Percentiles rank a stretch among this genome's conserved stretches.
Conservation (phyloP, 495 filamentous ascomycete species). For the Neurospora cerealis region DNA sequence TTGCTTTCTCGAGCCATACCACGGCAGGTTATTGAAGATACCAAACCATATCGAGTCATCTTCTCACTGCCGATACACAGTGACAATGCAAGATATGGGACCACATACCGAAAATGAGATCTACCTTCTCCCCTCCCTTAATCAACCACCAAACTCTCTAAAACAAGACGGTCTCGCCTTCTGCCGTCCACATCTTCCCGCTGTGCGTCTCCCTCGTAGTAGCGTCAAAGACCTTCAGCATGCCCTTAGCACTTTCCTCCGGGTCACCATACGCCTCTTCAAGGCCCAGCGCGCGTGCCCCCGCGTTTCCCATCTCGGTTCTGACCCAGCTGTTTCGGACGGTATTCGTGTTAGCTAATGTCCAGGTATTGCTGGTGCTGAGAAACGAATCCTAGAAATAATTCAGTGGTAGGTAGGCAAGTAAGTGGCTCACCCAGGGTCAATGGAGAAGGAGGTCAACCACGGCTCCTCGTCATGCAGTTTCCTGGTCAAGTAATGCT, state of each 20-base stretch:
- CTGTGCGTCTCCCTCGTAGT: slow-evolving; percentile 30
- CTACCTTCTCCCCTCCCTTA: not conserved
- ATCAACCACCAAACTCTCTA: not conserved
- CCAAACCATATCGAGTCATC: not conserved
- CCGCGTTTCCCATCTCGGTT: slow-evolving; percentile 38
- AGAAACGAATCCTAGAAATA: not conserved
- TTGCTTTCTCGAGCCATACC: not conserved
- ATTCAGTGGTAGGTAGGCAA: not conserved
- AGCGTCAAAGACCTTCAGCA: slow-evolving; percentile 28
- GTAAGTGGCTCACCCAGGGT: slow-evolving; percentile 10
- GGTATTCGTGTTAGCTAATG: not conserved
- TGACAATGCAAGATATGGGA: not conserved
- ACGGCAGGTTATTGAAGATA: not conserved
- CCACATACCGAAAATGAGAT: not conserved
- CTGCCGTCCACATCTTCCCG: slow-evolving; percentile 17
- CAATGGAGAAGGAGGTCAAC: slow-evolving; percentile 26
- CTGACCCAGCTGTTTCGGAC: slow-evolving; percentile 25
- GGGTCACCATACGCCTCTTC: slow-evolving; percentile 23
- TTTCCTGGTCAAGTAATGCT: slow-evolving; percentile 28
- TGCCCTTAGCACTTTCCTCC: slow-evolving; percentile 25
- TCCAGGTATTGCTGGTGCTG: not conserved
- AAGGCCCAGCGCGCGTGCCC: slow-evolving; percentile 24
- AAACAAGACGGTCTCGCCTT: not conserved
- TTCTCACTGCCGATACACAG: not conserved
- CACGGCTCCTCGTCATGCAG: slow-evolving; percentile 30